Evolutionary conservation across 2,329 filamentous ascomycete species (phyloP), one percentile per base, ranked within the genome.

Genomic region (Ustilaginoidea virens): DNA sequence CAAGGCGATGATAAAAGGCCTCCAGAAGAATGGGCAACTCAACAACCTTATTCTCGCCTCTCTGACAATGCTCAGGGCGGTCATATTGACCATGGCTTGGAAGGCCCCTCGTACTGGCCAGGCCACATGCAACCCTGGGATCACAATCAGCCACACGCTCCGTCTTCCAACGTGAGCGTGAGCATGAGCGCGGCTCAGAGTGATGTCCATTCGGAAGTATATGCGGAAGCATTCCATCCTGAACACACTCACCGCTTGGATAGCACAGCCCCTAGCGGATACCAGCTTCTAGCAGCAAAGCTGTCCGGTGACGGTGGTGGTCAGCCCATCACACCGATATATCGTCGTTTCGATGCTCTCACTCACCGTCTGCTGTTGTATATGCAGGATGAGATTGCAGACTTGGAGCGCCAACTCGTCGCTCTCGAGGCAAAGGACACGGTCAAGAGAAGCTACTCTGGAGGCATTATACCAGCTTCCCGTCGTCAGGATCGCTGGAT

Each of bases 331-430:
- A 53, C 46, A 25, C 81, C 82, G 1, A 66, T 92, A 33, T 93
- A 92, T 49, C 72, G 86, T 24, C 76, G 76, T 32, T 94, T 94
- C 44, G 76, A 81, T 46, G 66, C 71, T 8, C 56, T 93, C 12
- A 86, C 90, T 42, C 83, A 92, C 47, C 74, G 86, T 3, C 56
- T 92, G 3, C 57, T 94, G 3, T 60, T 93, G 0, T 75, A 90
- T 36, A 61, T 92, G 11, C 86, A 93, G 50, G 83, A 92, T 45
- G 82, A 92, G 48, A 69, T 93, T 12, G 63, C 65, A 17, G 78
- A 87, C 41, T 60, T 92, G 21, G 85, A 93, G 51, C 75, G 83
- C 42, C 73, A 86, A 33, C 63, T 94, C 1, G 67, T 70, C 12
- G 59, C 62, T 0, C 53, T 90, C 1, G 86, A 93, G 43, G 55